Evolutionary conservation across 352 stramenopile genomes (phyloP), one percentile per base, ranked within the genome.

Genomic region (Phytophthora brassicae): DNA sequence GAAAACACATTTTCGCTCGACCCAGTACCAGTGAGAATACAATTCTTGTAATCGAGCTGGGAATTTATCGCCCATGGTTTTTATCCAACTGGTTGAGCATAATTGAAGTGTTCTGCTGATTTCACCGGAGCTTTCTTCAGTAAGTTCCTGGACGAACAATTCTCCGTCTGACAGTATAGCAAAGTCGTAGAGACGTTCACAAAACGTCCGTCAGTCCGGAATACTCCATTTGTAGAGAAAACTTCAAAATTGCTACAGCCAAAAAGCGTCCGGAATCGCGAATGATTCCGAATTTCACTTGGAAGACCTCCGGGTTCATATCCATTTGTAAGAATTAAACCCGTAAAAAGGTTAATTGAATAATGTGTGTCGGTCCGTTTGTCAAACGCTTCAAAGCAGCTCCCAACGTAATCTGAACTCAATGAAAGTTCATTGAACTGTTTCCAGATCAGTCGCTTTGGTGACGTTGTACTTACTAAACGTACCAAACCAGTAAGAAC

Each of bases 1-100:
- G 1, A 88, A 20, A 4, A 89, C 61, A 33, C 68, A 81, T 0
- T 68, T 56, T 8, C 62, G 3, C 5, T 86, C 66, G 9, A 82
- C 43, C 74, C 75, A 88, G 17, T 77, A 79, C 77, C 80, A 86
- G 5, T 84, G 67, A 1, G 67, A 79, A 39, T 85, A 74, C 20
- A 88, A 22, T 9, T 68, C 11, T 11, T 33, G 6, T 3, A 86
- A 41, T 39, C 60, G 60, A 14, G 51, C 16, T 51, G 77, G 77
- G 29, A 85, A 62, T 2, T 36, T 17, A 3, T 35, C 3, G 2
- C n/a, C 19, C 0, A 86, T 61, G 2, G 38, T 20, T 14, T 71
- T 38, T 4, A 60, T 38, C 78, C 78, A 90, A 8, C 12, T 8
- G 0, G 20, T 1, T 0, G 49, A 52, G 31, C 77, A 84, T 0